Evolutionary conservation across 768 basidiomycete species (phyloP), one percentile per base, ranked within the genome.

Genomic region (Lactarius sanguifluus): DNA sequence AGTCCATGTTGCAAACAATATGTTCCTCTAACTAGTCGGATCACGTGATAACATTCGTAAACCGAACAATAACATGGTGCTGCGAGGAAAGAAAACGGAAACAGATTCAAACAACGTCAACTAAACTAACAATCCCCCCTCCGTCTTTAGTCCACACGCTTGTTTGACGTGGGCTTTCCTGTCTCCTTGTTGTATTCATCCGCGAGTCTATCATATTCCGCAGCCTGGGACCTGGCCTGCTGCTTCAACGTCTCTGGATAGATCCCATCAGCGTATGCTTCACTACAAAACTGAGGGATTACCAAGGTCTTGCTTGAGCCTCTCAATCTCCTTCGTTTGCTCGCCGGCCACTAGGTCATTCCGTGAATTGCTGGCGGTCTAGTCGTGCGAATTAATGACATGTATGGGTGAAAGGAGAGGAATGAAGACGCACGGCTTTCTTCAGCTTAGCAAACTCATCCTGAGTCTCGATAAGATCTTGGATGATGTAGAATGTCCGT

Each of bases 401-500:
- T 20, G 41, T n/a, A 41, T 36, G n/a, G 32, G 61, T 52, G 13
- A 5, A n/a, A 25, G 16, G 18, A 28, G 18, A 10, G 41, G 28
- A 32, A 28, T 1, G 28, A 34, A 34, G n/a, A 65, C 73, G 36
- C 59, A 77, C 77, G 9, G 75, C 77, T 71, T 87, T 83, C 81
- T 96, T 94, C 66, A 98, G 75, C 72, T 90, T 88, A 23, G 86
- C 87, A 73, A 92, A 92, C 72, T 93, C 87, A 71, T 96, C 95
- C 76, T 96, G 93, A 1, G 88, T 85, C 71, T 92, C 88, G 69
- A 98, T 89, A 70, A 97, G 87, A 75, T 98, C 94, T 73, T 95
- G 86, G 56, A 91, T 85, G 76, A 98, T 91, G 75, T 89, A 89
- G 81, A 98, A 98, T 4, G 91, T 92, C 72, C 96, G 89, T 2